Conservation (phyloP, 129 eudicot genomes). For the Arctium minus region DNA sequence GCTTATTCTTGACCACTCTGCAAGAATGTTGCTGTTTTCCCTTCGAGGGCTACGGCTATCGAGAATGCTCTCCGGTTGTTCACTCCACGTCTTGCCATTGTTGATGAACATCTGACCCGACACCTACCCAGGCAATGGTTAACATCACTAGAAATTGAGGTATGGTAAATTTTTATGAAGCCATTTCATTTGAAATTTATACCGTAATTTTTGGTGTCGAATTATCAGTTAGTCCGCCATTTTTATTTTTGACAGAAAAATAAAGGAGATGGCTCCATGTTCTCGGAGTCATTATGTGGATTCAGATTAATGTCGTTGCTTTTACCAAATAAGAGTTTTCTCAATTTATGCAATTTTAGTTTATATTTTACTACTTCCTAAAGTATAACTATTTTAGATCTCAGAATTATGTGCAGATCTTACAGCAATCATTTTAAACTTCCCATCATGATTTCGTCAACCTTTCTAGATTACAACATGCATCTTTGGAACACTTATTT, state of each 20-base stretch:
- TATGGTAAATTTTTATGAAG: slow-evolving; percentile 22
- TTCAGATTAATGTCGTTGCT: not conserved
- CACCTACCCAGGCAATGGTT: slow-evolving; percentile 85
- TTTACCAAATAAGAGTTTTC: not conserved
- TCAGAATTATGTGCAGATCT: not conserved
- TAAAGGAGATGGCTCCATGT: too few relatives aligned
- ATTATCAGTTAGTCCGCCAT: too few relatives aligned
- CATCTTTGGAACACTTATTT: not conserved
- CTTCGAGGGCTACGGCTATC: slow-evolving; percentile 94
- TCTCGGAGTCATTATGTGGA: too few relatives aligned
- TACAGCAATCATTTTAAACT: not conserved
- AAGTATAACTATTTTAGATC: not conserved
- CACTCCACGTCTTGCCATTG: slow-evolving; percentile 91
- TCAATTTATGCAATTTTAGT: not conserved
- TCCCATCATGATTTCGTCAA: not conserved
- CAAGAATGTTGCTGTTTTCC: slow-evolving; percentile 89
- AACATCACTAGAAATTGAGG: slow-evolving; percentile 84
- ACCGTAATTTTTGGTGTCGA: not conserved
- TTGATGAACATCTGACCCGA: slow-evolving; percentile 82
- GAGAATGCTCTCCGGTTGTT: slow-evolving; percentile 86
- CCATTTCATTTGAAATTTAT: not conserved
- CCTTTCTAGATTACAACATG: not conserved
- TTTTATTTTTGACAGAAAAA: too few relatives aligned
- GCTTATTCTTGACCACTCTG: slow-evolving; percentile 15
- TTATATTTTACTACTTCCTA: not conserved